phyloP scores from a whole-genome alignment of 495 filamentous ascomycete genomes.

The Aspergillus incahuasiensis region DNA sequence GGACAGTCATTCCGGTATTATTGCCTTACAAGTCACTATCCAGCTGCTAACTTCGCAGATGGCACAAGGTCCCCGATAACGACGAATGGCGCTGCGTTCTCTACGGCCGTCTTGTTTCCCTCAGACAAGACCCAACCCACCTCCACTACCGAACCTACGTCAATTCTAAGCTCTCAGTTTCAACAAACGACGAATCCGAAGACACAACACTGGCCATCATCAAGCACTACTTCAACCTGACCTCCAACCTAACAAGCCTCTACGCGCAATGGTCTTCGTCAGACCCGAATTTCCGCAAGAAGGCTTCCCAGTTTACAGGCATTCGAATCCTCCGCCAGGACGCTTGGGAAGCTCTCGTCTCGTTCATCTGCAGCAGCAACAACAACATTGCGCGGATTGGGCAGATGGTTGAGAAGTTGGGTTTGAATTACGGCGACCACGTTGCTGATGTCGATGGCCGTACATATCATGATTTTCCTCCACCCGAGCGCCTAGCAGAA shows the following conservation, averaged over 20 bases:
- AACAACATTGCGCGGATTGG: constrained; percentile 96
- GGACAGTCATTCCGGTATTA: constrained; percentile 79
- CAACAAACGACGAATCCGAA: constrained; percentile 27
- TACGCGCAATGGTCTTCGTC: constrained; percentile 83
- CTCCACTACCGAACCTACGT: constrained; percentile 75
- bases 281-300: constrained; percentile 86
- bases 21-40: background rate
- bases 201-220: constrained; percentile 53
- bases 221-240: constrained; percentile 77
- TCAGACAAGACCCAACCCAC: constrained; percentile 73
- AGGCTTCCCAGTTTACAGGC: constrained; percentile 80
- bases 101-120: constrained; percentile 73
- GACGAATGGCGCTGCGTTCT: constrained; percentile 92
- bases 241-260: constrained; percentile 62
- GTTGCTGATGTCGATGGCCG: constrained; percentile 65
- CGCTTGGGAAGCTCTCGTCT: constrained; percentile 89
- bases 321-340: constrained; percentile 95
- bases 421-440: constrained; percentile 73
- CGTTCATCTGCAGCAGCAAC: constrained; percentile 98
- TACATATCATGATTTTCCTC: constrained; percentile 83
- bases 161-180: constrained; percentile 31
- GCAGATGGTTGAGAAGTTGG: constrained; percentile 94
- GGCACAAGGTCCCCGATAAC: constrained; percentile 67
- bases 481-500: constrained; percentile 62
- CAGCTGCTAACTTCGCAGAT: constrained; percentile 40